phyloP scores from a whole-genome alignment of 1,284 basidiomycete species.

The Thecaphora thlaspeos region DNA sequence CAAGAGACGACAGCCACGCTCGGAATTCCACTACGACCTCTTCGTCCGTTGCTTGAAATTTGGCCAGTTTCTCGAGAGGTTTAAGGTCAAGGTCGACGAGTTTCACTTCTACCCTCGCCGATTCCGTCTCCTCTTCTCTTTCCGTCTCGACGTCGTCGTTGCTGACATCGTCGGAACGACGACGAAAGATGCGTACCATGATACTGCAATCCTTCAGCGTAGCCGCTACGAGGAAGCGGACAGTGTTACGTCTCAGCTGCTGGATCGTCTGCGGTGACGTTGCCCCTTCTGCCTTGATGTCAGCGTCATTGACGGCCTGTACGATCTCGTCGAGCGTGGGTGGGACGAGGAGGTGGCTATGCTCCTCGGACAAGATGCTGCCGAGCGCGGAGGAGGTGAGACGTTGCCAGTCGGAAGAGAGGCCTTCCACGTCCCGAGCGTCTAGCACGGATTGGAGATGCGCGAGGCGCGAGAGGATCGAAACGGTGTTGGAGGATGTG shows the following conservation, averaged over 20 bases:
- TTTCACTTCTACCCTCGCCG: neutral
- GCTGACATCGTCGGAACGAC: neutral
- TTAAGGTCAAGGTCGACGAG: conserved; percentile 81
- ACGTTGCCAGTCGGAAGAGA: conserved; percentile 56
- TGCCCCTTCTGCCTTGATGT: conserved; percentile 6
- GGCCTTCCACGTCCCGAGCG: conserved; percentile 76
- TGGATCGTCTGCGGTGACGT: neutral
- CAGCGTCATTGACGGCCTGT: neutral
- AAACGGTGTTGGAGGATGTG: neutral
- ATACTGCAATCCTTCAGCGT: conserved; percentile 91
- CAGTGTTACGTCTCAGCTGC: conserved; percentile 64
- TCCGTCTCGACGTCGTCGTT: neutral
- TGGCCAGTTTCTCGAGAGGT: conserved; percentile 66
- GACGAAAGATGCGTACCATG: neutral
- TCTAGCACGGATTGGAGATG: conserved; percentile 76
- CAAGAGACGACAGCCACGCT: too few relatives aligned
- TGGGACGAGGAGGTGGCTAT: conserved; percentile 1
- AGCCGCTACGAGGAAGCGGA: conserved; percentile 81
- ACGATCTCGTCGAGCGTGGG: conserved; percentile 8
- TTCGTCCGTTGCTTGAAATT: conserved; percentile 73
- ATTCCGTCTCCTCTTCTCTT: neutral
- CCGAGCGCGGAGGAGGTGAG: conserved; percentile 18
- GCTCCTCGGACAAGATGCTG: neutral
- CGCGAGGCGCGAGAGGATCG: conserved; percentile 65
- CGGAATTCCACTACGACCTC: conserved; percentile 20